Evolutionary conservation across 495 filamentous ascomycete genomes (phyloP).

Genomic region (Penicillium macrosclerotiorum): DNA sequence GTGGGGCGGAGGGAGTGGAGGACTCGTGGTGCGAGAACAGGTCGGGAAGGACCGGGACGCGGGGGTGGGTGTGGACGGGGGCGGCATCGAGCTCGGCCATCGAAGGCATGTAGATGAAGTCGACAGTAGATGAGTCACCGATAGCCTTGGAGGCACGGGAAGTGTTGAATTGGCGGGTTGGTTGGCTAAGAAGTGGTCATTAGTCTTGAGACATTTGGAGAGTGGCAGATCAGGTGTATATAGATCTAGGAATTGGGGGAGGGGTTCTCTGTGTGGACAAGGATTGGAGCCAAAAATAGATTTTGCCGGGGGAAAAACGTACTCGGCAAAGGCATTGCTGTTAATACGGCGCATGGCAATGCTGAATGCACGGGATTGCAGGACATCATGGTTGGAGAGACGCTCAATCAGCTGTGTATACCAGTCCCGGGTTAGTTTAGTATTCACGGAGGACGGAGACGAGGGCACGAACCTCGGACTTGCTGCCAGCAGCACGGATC

Average conservation of each 20-base stretch:
- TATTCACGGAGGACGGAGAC: not conserved
- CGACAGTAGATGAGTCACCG: conserved; percentile 59
- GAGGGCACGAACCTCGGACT: conserved; percentile 33
- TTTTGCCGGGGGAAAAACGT: conserved; percentile 14
- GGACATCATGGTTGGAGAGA: conserved; percentile 52
- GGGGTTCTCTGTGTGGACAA: not conserved
- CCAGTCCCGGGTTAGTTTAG: conserved; percentile 2
- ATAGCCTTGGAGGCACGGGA: conserved; percentile 52
- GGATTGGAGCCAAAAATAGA: not conserved
- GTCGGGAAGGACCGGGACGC: conserved; percentile 55
- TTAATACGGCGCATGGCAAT: conserved; percentile 51
- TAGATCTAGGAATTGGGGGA: not conserved
- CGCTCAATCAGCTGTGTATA: conserved; percentile 46
- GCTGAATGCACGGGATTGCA: conserved; percentile 53
- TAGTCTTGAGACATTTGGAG: conserved; percentile 6
- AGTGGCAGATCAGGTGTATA: not conserved
- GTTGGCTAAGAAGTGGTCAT: conserved; percentile 19
- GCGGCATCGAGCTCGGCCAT: conserved; percentile 41
- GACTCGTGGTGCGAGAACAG: conserved; percentile 30
- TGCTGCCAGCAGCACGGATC: conserved; percentile 31
- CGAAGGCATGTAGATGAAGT: conserved; percentile 62
- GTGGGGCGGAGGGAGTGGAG: conserved; percentile 25
- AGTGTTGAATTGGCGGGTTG: conserved; percentile 58
- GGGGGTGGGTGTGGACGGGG: conserved; percentile 27
- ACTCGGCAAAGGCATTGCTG: conserved; percentile 40